Percentiles rank a stretch among this genome's conserved stretches.
phyloP scores from a whole-genome alignment of 306 rosid species.

The Fragaria nilgerrensis region DNA sequence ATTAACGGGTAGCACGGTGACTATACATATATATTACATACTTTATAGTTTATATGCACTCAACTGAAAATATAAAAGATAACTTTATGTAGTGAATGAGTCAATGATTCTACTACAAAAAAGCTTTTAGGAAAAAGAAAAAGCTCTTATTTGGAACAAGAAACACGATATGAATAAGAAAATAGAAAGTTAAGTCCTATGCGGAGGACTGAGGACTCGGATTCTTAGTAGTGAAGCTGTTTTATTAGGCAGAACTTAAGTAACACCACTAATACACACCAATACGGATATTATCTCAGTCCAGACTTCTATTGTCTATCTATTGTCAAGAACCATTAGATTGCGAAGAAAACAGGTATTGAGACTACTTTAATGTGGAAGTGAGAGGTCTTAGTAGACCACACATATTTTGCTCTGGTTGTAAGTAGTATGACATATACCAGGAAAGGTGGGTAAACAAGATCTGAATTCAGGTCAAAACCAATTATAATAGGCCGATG shows the following conservation, averaged over 20 bases:
- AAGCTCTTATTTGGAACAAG: not conserved
- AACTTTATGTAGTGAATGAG: not conserved
- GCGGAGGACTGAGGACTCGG: not conserved
- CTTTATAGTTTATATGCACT: too few relatives aligned
- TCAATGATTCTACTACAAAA: not conserved
- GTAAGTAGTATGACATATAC: not conserved
- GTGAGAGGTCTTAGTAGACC: not conserved
- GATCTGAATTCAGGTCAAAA: not conserved
- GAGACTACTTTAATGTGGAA: not conserved
- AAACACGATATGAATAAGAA: not conserved
- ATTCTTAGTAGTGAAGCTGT: not conserved
- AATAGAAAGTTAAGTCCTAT: not conserved
- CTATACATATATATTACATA: not conserved
- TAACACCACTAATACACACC: not conserved
- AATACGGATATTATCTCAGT: not conserved
- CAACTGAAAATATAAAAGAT: not conserved
- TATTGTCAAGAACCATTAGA: not conserved
- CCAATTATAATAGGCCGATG: not conserved
- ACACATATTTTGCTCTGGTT: not conserved
- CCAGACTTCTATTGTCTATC: not conserved
- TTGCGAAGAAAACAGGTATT: not conserved
- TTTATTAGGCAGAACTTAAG: not conserved
- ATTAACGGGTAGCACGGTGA: not conserved
- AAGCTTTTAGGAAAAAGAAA: not conserved
- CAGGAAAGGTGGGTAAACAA: not conserved